Base-by-base conservation (phyloP, 352 stramenopile species). In the Globisporangium cylindrosporum region DNA sequence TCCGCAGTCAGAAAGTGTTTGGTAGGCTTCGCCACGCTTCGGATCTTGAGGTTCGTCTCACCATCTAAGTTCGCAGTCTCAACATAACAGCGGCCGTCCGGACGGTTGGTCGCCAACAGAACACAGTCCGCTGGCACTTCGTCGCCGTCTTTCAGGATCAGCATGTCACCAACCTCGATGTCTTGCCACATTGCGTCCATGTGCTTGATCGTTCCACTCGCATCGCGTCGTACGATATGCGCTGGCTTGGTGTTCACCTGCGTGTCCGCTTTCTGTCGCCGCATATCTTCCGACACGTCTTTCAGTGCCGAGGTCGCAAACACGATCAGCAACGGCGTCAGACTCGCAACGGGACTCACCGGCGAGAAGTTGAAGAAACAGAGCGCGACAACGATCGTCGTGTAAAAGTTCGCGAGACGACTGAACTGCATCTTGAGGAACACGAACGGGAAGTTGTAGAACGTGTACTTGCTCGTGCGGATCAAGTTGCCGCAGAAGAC, bases 391-490 rank as follows among this genome's bases (percentile, higher is more conserved):
- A 97, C 84, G 43, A 97, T 94, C 10, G 86, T 94, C 63, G 89
- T 96, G 74, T 96, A 97, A 34, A 96, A 71, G 62, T 97, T 97
- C 20, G 90, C 90, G 18, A 97, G 76, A 56, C 90, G 86, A 66
- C 86, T 95, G 73, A 97, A 97, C 73, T 97, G 90, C 82, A 95
- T 93, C 76, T 94, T 93, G 53, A 97, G 72, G 34, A 95, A 96
- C 27, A 96, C 84, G 64, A 94, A 94, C 67, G 87, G 72, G 63
- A 97, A 97, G 77, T 96, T 97, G 83, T 92, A 96, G 69, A 86
- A 85, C 43, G 90, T 97, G 78, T 97, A 97, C 85, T 96, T 95
- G 82, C 87, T 96, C 63, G 89, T 95, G 41, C 80, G 68, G 36
- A 97, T 92, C 51, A 89, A 70, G 73, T 97, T 97, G 36, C 82